Percentiles rank a stretch among this genome's conserved stretches.
Conservation (phyloP, 2,329 filamentous ascomycete species). For the Aspergillus pseudoterreus region DNA sequence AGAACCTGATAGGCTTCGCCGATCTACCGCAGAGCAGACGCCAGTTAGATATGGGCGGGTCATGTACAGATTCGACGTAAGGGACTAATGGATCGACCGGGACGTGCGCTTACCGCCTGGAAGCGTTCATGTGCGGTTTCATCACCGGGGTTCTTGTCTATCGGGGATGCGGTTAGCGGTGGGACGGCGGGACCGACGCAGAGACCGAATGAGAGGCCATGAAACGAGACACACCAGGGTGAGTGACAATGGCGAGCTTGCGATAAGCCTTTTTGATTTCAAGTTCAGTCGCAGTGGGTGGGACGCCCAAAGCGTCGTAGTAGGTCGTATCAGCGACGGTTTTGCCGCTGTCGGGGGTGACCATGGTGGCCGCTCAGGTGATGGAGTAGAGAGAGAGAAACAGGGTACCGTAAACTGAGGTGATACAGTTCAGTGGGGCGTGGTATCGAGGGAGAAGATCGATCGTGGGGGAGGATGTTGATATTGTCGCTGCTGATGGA, state of each 20-base stretch:
- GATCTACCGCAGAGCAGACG: conserved; percentile 43
- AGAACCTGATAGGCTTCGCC: conserved; percentile 74
- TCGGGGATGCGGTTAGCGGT: conserved; percentile 9
- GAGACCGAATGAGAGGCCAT: not conserved
- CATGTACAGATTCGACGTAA: not conserved
- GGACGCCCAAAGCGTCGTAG: conserved; percentile 81
- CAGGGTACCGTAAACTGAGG: not conserved
- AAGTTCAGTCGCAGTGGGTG: conserved; percentile 78
- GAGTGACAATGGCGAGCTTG: conserved; percentile 89
- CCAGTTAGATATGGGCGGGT: not conserved
- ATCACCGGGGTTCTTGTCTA: conserved; percentile 97
- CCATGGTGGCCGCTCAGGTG: conserved; percentile 55
- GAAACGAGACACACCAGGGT: conserved; percentile 61
- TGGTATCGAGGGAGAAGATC: not conserved
- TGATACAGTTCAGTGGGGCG: not conserved
- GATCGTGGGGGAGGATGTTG: not conserved
- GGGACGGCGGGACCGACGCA: conserved; percentile 13
- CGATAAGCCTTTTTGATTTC: conserved; percentile 98
- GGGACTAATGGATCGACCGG: not conserved
- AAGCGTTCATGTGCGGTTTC: conserved; percentile 92
- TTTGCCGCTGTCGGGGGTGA: conserved; percentile 32
- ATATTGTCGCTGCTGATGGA: not conserved
- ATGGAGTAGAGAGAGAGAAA: not conserved
- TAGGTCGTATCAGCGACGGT: conserved; percentile 70
- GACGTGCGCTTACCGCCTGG: conserved; percentile 61